Base-by-base conservation (phyloP, 768 basidiomycete genomes). In the Tulasnella sp. region DNA sequence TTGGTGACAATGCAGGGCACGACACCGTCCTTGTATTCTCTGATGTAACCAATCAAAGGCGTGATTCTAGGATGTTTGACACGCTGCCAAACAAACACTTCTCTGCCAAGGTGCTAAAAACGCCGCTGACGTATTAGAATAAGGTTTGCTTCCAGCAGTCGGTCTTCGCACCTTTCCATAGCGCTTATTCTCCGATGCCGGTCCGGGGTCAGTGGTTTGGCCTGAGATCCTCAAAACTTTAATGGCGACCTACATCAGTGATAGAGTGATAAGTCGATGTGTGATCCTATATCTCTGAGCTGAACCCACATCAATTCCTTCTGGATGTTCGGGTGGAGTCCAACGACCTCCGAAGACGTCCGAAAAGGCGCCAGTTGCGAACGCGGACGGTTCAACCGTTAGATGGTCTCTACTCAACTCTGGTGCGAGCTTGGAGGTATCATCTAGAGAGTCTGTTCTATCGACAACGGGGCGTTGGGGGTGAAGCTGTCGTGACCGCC, bases 71-170 rank as follows among this genome's bases (percentile, higher is more conserved):
- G 74, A 31, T 75, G 74, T 11, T 22, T 4, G 41, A 75, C 46
- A 1, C 74, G 74, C 31, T 75, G 74, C 74, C 74, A 75, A 14
- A 75, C 74, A 20, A 75, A 75, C 7, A 75, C 24, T 31, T 75
- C 74, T 28, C 74, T 31, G 16, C 74, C 40, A 37, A 69, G 31
- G 31, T 37, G 54, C 54, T 54, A n/a, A 1, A 1, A n/a, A n/a
- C 1, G 1, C 3, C 3, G 54, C 18, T 20, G 54, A 9, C 12
- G 54, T n/a, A n/a, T 54, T 54, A 54, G 54, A 54, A 24, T 54
- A 11, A 9, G 24, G 4, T n/a, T 54, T 2, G 24, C 24, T 1
- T 12, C 24, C 24, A 54, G 24, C 24, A 4, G n/a, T 8, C 54
- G 3, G 8, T n/a, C 54, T 14, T 28, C 64, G 31, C 31, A 69